Evolutionary conservation across 1,284 basidiomycete genomes (phyloP).

Genomic region (Porodaedalea pini): DNA sequence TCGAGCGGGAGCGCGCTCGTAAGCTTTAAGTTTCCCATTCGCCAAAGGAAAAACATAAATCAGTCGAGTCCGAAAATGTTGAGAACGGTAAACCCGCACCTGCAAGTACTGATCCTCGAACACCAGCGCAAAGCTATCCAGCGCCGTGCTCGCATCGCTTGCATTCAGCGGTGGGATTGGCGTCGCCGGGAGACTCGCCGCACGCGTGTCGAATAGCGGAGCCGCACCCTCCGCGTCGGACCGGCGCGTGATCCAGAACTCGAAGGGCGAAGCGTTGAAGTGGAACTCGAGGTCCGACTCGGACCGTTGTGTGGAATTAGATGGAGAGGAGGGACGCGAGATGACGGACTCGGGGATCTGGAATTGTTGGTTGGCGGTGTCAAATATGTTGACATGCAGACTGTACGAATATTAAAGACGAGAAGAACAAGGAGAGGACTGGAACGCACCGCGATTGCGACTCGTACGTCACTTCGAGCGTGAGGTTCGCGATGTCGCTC

Average conservation of each 20-base stretch:
- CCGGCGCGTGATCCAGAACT: slow-evolving; percentile 75
- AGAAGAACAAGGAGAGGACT: slow-evolving; percentile 3
- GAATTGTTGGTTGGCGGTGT: slow-evolving; percentile 63
- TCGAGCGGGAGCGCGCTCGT: slow-evolving; percentile 59
- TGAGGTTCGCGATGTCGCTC: slow-evolving; percentile 58
- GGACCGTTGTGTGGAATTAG: slow-evolving; percentile 32
- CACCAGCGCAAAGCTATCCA: slow-evolving; percentile 62
- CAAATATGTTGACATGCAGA: slow-evolving; percentile 75
- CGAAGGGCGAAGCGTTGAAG: slow-evolving; percentile 61
- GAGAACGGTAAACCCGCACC: slow-evolving; percentile 28
- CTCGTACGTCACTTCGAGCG: slow-evolving; percentile 66
- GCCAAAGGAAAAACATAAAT: slow-evolving; percentile 45
- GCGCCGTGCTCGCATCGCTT: slow-evolving; percentile 45
- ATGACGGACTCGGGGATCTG: slow-evolving; percentile 61
- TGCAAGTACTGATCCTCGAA: slow-evolving; percentile 74
- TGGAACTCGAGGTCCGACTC: slow-evolving; percentile 65
- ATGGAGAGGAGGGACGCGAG: slow-evolving; percentile 40
- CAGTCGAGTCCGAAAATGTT: slow-evolving; percentile 69
- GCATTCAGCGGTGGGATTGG: slow-evolving; percentile 49
- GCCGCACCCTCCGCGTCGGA: slow-evolving; percentile 47
- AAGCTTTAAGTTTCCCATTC: slow-evolving; percentile 45
- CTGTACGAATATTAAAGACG: slow-evolving; percentile 34
- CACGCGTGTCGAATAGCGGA: slow-evolving; percentile 74
- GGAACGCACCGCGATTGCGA: slow-evolving; percentile 44
- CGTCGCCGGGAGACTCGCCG: slow-evolving; percentile 49